Percentiles rank a stretch among this genome's conserved stretches.
Conservation (phyloP, 352 stramenopile species). For the Pythium vanterpoolii region DNA sequence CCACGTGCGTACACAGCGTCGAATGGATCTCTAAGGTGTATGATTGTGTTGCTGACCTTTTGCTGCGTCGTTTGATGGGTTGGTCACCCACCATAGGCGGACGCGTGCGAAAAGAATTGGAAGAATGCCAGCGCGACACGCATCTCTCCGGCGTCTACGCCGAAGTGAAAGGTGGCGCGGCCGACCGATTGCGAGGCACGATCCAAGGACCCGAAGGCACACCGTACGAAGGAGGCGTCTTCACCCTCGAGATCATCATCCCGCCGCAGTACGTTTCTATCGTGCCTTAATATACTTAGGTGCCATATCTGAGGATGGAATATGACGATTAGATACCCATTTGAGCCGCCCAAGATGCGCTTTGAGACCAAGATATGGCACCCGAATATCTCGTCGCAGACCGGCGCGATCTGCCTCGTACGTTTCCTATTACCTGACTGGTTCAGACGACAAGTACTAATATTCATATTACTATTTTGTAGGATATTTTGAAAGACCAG, state of each 20-base stretch:
- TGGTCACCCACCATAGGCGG: too few species aligned
- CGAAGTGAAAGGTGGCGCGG: conserved; percentile 29
- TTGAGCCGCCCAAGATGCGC: conserved; percentile 94
- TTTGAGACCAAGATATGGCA: conserved; percentile 97
- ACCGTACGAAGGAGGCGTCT: conserved; percentile 86
- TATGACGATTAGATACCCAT: conserved; percentile 73
- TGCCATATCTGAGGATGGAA: too few species aligned
- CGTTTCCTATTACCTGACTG: not conserved
- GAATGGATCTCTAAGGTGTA: not conserved
- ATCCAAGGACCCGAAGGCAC: conserved; percentile 77
- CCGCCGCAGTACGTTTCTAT: conserved; percentile 72
- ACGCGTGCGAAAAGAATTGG: conserved; percentile 85
- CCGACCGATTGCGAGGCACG: conserved; percentile 38
- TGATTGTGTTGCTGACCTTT: conserved; percentile 13
- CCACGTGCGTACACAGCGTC: conserved; percentile 9
- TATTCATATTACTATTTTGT: not conserved
- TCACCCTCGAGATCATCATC: conserved; percentile 94
- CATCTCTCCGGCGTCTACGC: conserved; percentile 79
- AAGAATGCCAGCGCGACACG: conserved; percentile 84
- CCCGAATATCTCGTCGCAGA: conserved; percentile 97
- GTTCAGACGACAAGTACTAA: not conserved
- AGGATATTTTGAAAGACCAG: conserved; percentile 97
- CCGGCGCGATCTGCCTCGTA: conserved; percentile 95
- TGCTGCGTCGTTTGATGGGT: not conserved
- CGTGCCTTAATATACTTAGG: not conserved